A percentile compares a stretch with the other conserved stretches of the same genome.
Conservation (phyloP, 495 filamentous ascomycete genomes). For the Aspergillus hancockii region DNA sequence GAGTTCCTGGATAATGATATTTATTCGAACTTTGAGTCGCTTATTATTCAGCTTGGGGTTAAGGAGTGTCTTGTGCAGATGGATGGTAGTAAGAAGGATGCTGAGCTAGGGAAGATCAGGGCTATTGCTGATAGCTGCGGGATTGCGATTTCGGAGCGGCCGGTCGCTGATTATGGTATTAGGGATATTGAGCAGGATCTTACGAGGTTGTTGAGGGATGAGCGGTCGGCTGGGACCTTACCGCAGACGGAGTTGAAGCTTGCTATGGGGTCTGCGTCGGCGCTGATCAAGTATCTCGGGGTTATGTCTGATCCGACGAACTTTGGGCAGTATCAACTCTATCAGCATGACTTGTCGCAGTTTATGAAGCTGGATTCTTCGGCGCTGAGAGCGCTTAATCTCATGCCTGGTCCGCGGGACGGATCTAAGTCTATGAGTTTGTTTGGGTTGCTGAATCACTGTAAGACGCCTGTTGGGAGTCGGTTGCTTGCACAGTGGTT, state of each 20-base stretch:
- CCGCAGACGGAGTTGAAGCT: conserved; percentile 94
- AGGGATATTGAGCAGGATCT: conserved; percentile 97
- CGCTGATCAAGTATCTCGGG: conserved; percentile 93
- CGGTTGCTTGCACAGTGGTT: conserved; percentile 93
- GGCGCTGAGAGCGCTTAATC: conserved; percentile 87
- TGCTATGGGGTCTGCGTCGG: conserved; percentile 93
- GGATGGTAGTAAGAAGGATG: conserved; percentile 79
- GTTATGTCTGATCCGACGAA: conserved; percentile 89
- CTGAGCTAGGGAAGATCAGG: conserved; percentile 83
- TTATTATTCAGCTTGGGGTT: conserved; percentile 93
- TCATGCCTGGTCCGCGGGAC: conserved; percentile 94
- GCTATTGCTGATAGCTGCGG: conserved; percentile 90
- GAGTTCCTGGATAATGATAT: conserved; percentile 98
- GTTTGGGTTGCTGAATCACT: conserved; percentile 93
- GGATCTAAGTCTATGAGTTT: conserved; percentile 97
- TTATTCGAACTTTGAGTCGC: conserved; percentile 96
- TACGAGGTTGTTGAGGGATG: conserved; percentile 80
- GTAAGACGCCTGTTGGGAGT: conserved; percentile 93
- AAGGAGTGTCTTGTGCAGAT: conserved; percentile 85
- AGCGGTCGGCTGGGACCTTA: conserved; percentile 70
- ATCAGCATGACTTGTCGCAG: conserved; percentile 95
- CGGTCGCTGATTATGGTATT: conserved; percentile 75
- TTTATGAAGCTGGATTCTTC: conserved; percentile 99
- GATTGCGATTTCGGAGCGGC: conserved; percentile 79
- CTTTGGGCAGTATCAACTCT: conserved; percentile 94